Base-by-base conservation (phyloP, 164 flowering plant species). In the Paratinospora sagittata region DNA sequence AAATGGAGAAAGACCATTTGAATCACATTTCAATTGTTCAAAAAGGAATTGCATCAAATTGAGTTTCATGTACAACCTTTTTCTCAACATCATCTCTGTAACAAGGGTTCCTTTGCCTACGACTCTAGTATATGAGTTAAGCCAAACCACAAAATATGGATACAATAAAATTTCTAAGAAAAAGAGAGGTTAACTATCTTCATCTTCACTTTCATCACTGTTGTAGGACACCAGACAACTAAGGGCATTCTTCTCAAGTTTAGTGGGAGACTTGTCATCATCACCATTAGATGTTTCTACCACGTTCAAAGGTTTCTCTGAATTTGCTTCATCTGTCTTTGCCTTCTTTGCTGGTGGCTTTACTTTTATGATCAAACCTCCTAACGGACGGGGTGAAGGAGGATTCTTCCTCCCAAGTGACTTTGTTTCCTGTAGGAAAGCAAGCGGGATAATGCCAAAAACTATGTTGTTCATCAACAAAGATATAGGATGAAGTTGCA, bases 161-260 rank as follows among this genome's bases (percentile, higher is more conserved):
- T 30, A 30, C 34, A 30, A 30, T 1, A 30, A 30, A 30, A 30
- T 30, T 4, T 4, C 2, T 4, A 30, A 10, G 55, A 12, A 47
- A 2, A 13, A 1, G n/a, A 30, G 37, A 2, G 24, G n/a, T 65
- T 6, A 65, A 27, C 45, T 26, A 55, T 72, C 77, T 65, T 89
- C 95, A 17, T 88, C 91, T 23, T 90, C 98, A 81, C 98, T 93
- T 74, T 86, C 98, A 81, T 91, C 98, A 81, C 97, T 86, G 72
- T 93, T 85, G 71, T 93, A 91, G 33, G 90, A 88, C 66, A 91
- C 97, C 43, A 93, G 80, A 74, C 85, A 79, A 11, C 71, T 72
- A 36, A 60, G 73, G 45, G 63, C 60, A 27, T 68, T 36, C 27
- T 71, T 79, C 41, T 57, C 66, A 60, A 76, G 47, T 47, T 47